Evolutionary conservation across 2,329 filamentous ascomycete genomes (phyloP), one percentile per base, ranked within the genome.

Genomic region (Fusarium sp.): DNA sequence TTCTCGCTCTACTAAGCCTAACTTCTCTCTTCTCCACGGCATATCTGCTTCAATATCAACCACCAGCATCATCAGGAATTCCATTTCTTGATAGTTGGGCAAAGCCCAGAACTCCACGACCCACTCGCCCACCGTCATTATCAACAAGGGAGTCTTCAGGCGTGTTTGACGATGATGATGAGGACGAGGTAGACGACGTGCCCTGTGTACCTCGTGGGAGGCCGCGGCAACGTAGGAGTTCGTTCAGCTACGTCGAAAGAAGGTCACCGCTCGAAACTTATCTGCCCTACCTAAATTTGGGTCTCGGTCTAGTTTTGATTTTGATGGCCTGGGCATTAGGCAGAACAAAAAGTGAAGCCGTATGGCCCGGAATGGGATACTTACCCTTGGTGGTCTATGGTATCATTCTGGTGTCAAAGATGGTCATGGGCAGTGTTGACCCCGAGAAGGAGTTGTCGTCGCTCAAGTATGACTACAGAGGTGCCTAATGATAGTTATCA

Each of bases 361-460:
- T 80, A 19, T 83, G 82, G 77, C 77, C 81, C 76, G 83, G 85
- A 21, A 82, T 89, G 73, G 85, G 83, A 31, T 85, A 83, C 60
- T 72, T 91, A 56, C 89, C 90, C 1, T 84, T 82, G 1, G 79
- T 90, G 4, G 86, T 94, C 3, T 90, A 93, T 75, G 84, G 73
- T 2, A 84, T 92, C 25, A 85, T 90, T 10, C 75, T 94, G 63
- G 80, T 87, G 51, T 89, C 89, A 35, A 90, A 94, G 80, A 81
- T 88, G 57, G 85, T 92, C 77, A 90, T 94, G 87, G 86, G 87
- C 7, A 86, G 89, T 52, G 87, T 94, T 14, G 91, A 94, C 81
- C 88, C 93, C 10, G 90, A 89, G 77, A 82, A 84, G 69, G 92
- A 92, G 76, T 80, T 95, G 74, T 83, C 86, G 54, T 83, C 81